Base-by-base conservation (phyloP, 495 filamentous ascomycete genomes). In the Eremomyces bilateralis region DNA sequence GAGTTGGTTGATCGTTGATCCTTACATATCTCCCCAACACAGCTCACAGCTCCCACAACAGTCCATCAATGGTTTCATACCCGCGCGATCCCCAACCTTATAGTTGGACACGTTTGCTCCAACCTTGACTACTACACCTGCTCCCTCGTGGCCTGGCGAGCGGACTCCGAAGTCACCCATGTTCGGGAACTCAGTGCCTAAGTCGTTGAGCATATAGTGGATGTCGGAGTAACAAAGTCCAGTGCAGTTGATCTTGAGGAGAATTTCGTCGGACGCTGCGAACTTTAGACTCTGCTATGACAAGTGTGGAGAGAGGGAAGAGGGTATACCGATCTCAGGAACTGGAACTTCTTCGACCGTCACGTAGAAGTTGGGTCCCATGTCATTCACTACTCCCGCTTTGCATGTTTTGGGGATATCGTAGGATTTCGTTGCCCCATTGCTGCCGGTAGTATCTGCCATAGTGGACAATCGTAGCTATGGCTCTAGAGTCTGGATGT, bases 61-160 rank as follows among this genome's bases (percentile, higher is more conserved):
- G 45, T 67, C 58, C 35, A 50, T 45, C 16, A 71, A 52, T 28
- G 65, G 71, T 42, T 66, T 71, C 37, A 67, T 56, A 8, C 71
- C 71, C 3, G 58, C 70, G 12, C 69, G 54, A 42, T 73, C 67
- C 16, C 72, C 72, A 2, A 65, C 38, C 30, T 67, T 62, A 40
- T 69, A 62, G 24, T 52, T 60, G 38, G 57, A 66, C 19, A 68
- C 62, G 12, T 63, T 59, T 16, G 44, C 37, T 1, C 66, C 66
- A 2, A 67, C 38, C 21, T 66, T 58, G 3, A 67, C 65, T 3
- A 71, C 60, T 0, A 68, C 53, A 3, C 66, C 66, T 4, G 63
- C 63, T 17, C 66, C 65, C 48, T 71, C 65, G 41, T 71, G 66
- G 10, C 66, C 66, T 0, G 66, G 54, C 15, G 58, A 68, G 11